These are phyloP conservation scores for Primulina huaijiensis DNA, from an alignment of 257 asterid genomes.

Conservation along the genomic window DNA sequence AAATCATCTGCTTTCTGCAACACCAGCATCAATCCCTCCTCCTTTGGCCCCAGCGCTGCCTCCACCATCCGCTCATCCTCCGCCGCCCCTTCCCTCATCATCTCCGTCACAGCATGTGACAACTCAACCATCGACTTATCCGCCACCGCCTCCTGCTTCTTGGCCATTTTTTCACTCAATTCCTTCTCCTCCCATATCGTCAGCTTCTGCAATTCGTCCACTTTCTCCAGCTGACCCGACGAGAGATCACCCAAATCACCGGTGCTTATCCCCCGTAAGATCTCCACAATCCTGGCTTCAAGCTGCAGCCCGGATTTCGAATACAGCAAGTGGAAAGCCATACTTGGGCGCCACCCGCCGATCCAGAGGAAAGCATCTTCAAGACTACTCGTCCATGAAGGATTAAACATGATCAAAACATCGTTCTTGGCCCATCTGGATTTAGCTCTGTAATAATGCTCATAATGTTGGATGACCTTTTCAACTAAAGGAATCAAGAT, in stretches of 20 bases:
- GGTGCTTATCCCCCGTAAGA: constrained; percentile 36
- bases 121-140: constrained; percentile 54
- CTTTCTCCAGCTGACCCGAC: constrained; percentile 31
- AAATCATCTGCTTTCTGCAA: constrained; percentile 55
- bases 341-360: constrained; percentile 75
- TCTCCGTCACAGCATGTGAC: constrained; percentile 40
- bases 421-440: constrained; percentile 35
- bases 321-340: constrained; percentile 66
- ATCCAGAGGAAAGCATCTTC: constrained; percentile 73
- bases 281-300: constrained; percentile 41
- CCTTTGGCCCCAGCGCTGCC: constrained; percentile 34
- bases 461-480: constrained; percentile 47
- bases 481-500: constrained; percentile 20
- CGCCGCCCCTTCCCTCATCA: constrained; percentile 28
- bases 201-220: constrained; percentile 44
- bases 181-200: constrained; percentile 48
- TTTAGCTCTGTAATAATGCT: constrained; percentile 51
- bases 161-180: constrained; percentile 48
- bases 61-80: constrained; percentile 20
- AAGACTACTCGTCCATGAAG: constrained; percentile 60
- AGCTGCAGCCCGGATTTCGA: constrained; percentile 61
- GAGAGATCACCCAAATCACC: constrained; percentile 46
- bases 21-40: constrained; percentile 35
- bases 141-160: constrained; percentile 55
- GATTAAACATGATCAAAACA: constrained; percentile 42